Percentiles rank a stretch among this genome's conserved stretches.
These are phyloP conservation scores for Fraxinus platypoda DNA, from an alignment of 305 asterid genomes.

Conservation along the genomic window DNA sequence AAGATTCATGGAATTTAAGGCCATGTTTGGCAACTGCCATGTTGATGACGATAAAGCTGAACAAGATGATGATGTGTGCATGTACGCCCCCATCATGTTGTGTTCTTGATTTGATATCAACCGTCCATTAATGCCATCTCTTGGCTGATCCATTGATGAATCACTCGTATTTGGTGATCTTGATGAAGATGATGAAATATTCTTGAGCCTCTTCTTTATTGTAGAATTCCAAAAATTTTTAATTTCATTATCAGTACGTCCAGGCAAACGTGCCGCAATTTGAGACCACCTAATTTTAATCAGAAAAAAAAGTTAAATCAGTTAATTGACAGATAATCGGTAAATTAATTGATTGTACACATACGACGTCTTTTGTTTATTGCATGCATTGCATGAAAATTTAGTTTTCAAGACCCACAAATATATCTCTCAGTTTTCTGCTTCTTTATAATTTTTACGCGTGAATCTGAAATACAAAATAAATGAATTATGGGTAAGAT, in stretches of 20 bases:
- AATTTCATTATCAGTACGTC: constrained; percentile 66
- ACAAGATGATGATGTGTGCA: constrained; percentile 38
- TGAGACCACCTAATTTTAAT: constrained; percentile 54
- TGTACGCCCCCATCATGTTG: constrained; percentile 34
- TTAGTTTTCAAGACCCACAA: background rate
- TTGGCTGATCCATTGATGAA: constrained; percentile 36
- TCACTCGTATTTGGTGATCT: constrained; percentile 43
- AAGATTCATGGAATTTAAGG: constrained; percentile 26
- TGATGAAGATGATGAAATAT: constrained; percentile 19
- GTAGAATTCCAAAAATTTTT: constrained; percentile 72
- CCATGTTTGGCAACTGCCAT: constrained; percentile 21
- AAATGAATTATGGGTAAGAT: background rate
- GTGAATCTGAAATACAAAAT: background rate
- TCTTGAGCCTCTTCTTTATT: constrained; percentile 58
- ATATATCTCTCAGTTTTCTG: background rate
- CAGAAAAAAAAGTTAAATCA: background rate
- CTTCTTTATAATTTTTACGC: background rate
- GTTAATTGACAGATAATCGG: background rate
- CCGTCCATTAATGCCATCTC: constrained; percentile 22
- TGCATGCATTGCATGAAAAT: constrained; percentile 26
- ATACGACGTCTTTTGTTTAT: background rate
- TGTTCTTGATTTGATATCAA: constrained; percentile 36
- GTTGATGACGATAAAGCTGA: constrained; percentile 28
- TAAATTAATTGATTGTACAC: background rate
- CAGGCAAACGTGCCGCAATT: constrained; percentile 63